A percentile compares a stretch with the other conserved stretches of the same genome.
Conservation (phyloP, 768 basidiomycete genomes). For the Russula olivacea region DNA sequence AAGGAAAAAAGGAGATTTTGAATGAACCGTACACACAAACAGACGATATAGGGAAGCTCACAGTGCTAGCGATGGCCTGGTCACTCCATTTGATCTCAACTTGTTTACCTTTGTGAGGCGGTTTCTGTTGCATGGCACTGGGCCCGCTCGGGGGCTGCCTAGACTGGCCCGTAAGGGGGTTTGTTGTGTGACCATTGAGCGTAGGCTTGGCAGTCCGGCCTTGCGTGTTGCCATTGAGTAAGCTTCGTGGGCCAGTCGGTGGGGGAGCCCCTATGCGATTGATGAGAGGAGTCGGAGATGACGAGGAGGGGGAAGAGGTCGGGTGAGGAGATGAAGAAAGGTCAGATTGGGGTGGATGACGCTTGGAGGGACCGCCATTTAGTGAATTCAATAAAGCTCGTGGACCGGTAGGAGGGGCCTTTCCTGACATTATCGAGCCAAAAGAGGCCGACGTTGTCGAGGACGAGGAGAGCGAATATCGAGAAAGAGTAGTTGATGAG, state of each 20-base stretch:
- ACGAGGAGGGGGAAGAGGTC: constrained; percentile 30
- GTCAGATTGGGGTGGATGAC: constrained; percentile 21
- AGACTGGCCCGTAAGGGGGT: constrained; percentile 30
- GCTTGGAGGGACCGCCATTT: constrained; percentile 27
- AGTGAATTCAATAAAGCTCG: constrained; percentile 55
- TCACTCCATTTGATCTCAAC: constrained; percentile 34
- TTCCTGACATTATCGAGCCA: constrained; percentile 57
- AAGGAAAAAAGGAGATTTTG: constrained; percentile 14
- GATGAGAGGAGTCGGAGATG: constrained; percentile 32
- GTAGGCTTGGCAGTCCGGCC: constrained; percentile 38
- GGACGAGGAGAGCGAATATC: constrained; percentile 17
- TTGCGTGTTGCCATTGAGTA: constrained; percentile 36
- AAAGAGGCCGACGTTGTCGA: constrained; percentile 23
- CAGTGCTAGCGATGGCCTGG: constrained; percentile 32
- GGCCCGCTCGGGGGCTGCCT: constrained; percentile 32
- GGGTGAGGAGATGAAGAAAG: constrained; percentile 18
- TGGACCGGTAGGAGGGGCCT: constrained; percentile 69
- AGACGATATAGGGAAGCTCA: constrained; percentile 26
- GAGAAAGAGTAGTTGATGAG: background rate
- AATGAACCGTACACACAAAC: constrained; percentile 18
- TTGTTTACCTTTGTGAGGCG: constrained; percentile 40
- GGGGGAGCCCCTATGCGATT: constrained; percentile 47
- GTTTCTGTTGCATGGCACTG: constrained; percentile 28
- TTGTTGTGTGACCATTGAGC: constrained; percentile 37
- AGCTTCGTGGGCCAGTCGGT: constrained; percentile 62